Evolutionary conservation across 2,329 filamentous ascomycete species (phyloP).

Genomic region (Xylariaceae sp.): DNA sequence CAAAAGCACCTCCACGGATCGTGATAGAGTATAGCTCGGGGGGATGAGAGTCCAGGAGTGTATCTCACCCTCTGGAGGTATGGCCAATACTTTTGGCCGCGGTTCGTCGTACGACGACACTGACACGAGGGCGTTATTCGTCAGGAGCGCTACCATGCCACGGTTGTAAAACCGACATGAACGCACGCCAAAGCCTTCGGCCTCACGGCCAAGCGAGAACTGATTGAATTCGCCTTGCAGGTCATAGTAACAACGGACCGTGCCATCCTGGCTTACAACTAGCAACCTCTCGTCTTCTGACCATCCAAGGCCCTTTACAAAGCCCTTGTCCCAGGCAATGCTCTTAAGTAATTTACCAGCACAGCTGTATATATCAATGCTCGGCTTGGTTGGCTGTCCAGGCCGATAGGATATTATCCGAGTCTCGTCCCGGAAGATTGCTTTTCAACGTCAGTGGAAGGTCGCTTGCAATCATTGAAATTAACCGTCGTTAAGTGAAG

Average conservation of each 20-base stretch:
- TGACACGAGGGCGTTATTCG: constrained; percentile 80
- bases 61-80: constrained; percentile 71
- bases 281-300: constrained; percentile 91
- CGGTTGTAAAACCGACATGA: constrained; percentile 89
- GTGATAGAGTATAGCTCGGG: constrained; percentile 80
- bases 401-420: constrained; percentile 78
- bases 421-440: constrained; percentile 81
- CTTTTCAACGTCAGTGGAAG: constrained; percentile 45
- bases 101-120: constrained; percentile 91
- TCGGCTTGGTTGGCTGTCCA: constrained; percentile 67
- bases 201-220: constrained; percentile 84
- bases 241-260: constrained; percentile 83
- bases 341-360: constrained; percentile 81
- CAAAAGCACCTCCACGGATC: constrained; percentile 87
- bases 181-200: constrained; percentile 81
- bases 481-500: not conserved
- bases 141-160: constrained; percentile 88
- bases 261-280: constrained; percentile 84
- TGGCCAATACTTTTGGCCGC: constrained; percentile 74
- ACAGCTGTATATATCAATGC: constrained; percentile 91
- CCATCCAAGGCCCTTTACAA: constrained; percentile 88
- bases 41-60: constrained; percentile 87
- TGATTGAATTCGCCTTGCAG: constrained; percentile 94
- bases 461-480: not conserved
- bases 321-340: constrained; percentile 87